Base-by-base conservation (phyloP, 495 filamentous ascomycete genomes). In the Aspergillus saccharolyticus region DNA sequence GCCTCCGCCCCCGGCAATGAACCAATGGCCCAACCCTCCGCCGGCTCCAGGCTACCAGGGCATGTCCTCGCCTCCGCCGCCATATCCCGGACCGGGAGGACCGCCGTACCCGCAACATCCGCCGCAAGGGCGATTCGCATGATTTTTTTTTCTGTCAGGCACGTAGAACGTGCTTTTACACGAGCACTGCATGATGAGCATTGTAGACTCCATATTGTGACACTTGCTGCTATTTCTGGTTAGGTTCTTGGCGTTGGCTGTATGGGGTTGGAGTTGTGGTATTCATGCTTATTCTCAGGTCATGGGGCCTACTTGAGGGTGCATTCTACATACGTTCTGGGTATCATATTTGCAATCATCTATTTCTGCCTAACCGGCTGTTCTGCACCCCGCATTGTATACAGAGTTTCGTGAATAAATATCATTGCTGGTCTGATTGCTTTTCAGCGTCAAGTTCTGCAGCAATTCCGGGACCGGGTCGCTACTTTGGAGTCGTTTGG, bases 21-120 rank as follows among this genome's bases (percentile, higher is more conserved):
- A 57, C 9, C 67, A 71, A 57, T 74, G 69, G 69, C 48, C 64
- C 48, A 59, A 59, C 10, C 7, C 7, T 39, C 62, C 60, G 42
- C 59, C 60, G 9, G 56, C 66, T 55, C 42, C 10, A 39, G 69
- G 64, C 22, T 73, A 71, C 55, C 63, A 60, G 15, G 61, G 61
- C 10, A 44, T 62, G 5, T 52, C 20, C 21, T 57, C 64, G 14
- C 70, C 69, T 44, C 70, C 69, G 16, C 64, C 66, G 8, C 64
- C 63, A 3, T 59, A 63, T 44, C 51, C 54, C 16, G 53, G 55
- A 1, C 47, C 61, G 1, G 2, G 22, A 15, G 22, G 21, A 17
- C 20, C 21, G 22, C 22, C 16, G 18, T 44, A 16, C 25, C 42
- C 17, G 52, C 52, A 50, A 17, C 30, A 50, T 22, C 43, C 49